Evolutionary conservation across 116 monocot genomes (phyloP).

Genomic region (Trichopus zeylanicus): DNA sequence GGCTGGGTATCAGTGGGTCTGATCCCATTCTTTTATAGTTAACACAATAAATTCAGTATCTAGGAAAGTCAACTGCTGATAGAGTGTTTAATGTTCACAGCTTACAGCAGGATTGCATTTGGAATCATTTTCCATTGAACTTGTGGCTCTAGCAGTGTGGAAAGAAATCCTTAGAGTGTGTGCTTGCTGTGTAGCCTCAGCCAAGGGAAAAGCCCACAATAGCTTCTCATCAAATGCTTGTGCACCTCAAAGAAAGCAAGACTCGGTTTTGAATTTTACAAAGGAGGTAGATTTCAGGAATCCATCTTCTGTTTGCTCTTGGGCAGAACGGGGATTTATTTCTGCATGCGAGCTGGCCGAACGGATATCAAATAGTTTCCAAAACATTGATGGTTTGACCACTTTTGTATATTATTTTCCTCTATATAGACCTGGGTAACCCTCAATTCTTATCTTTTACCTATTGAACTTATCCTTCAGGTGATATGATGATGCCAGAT

Average conservation of each 20-base stretch:
- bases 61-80: background rate
- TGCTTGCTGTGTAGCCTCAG: conserved; percentile 12
- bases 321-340: conserved; percentile 29
- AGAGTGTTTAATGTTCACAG: conserved; percentile 13
- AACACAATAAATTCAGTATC: no score
- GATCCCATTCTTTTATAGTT: no score
- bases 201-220: background rate
- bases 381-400: conserved; percentile 24
- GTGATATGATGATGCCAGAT: conserved; percentile 38
- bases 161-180: conserved; percentile 30
- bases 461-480: conserved; percentile 12
- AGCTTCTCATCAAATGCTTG: conserved; percentile 3
- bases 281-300: conserved; percentile 20
- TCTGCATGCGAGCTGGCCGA: conserved; percentile 38
- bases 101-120: conserved; percentile 22
- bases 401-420: background rate
- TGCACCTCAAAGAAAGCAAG: background rate
- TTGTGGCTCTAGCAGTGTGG: conserved; percentile 34
- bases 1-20: no score
- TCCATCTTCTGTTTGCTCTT: conserved; percentile 16
- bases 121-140: conserved; percentile 42
- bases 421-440: background rate
- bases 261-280: background rate
- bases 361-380: conserved; percentile 19
- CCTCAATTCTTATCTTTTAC: background rate